These are phyloP conservation scores for Boletellus ananiceps DNA, from an alignment of 768 basidiomycete genomes.

Conservation along the genomic window DNA sequence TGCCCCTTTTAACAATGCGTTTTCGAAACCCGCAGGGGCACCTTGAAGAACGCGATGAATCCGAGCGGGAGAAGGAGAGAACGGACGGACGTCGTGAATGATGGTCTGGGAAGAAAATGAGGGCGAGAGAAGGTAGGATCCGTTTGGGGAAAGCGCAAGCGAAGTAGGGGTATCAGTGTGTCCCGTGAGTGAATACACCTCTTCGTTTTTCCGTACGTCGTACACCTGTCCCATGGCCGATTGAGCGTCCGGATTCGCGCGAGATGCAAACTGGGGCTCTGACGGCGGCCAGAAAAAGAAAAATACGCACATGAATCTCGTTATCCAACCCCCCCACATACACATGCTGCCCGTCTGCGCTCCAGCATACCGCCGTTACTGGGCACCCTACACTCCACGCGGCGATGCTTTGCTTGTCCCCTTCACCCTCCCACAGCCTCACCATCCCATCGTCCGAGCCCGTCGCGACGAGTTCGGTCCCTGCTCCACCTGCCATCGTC, in stretches of 20 bases:
- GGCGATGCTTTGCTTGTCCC: slow-evolving; percentile 67
- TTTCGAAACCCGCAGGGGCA: slow-evolving; percentile 93
- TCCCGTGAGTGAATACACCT: slow-evolving; percentile 76
- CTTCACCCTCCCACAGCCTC: slow-evolving; percentile 85
- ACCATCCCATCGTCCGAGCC: slow-evolving; percentile 93
- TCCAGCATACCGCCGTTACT: slow-evolving; percentile 90
- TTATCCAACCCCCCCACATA: slow-evolving; percentile 96
- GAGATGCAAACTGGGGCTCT: neutral
- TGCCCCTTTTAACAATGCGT: slow-evolving; percentile 72
- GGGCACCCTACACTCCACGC: slow-evolving; percentile 86
- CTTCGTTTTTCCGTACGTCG: slow-evolving; percentile 80
- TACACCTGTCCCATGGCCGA: slow-evolving; percentile 54
- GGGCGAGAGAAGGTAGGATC: slow-evolving; percentile 82
- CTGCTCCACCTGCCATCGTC: slow-evolving; percentile 79
- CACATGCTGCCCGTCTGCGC: slow-evolving; percentile 81
- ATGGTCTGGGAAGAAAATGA: slow-evolving; percentile 86
- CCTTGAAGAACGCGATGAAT: slow-evolving; percentile 78
- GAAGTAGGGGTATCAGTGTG: slow-evolving; percentile 94
- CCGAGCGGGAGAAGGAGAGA: slow-evolving; percentile 79
- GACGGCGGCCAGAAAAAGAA: neutral
- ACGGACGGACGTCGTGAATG: slow-evolving; percentile 91
- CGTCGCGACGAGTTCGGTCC: slow-evolving; percentile 79
- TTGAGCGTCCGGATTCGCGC: neutral
- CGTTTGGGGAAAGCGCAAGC: slow-evolving; percentile 86
- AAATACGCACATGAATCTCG: slow-evolving; percentile 78